Base-by-base conservation (phyloP, 306 rosid genomes). In the Arachis stenosperma region DNA sequence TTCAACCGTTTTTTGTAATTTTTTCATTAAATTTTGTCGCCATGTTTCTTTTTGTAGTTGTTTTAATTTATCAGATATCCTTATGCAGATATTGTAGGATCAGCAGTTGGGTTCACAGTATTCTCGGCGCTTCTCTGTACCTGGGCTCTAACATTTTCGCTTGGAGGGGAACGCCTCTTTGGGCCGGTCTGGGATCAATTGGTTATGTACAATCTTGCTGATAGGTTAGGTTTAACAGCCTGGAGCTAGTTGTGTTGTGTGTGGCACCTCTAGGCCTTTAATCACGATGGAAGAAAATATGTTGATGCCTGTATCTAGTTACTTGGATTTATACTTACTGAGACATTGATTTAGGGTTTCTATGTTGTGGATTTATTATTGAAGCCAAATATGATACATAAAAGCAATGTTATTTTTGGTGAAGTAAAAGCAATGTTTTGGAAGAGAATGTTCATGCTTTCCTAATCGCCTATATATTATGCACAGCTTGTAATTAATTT, bases 191-290 rank as follows among this genome's bases (percentile, higher is more conserved):
- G 99, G 97, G 83, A 88, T 80, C 86, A 94, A 70, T 77, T 93
- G 53, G 91, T 93, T 60, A 80, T 93, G 91, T 91, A 93, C 86
- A 93, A 91, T 75, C 89, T 93, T 64, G 97, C 98, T 76, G 98
- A 93, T 75, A 89, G 75, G 81, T 36, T 88, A 30, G 98, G 97
- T 53, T 77, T 91, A 85, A 78, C 84, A 14, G 76, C 86, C 69
- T 91, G 98, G 94, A 89, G 91, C 92, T 91, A 90, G 89, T 67
- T 75, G 41, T 22, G 44, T 48, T 53, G 11, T 75, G 36, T 22
- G 44, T 48, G 61, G 11, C 70, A 44, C 37, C 55, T 70, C 62
- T 48, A 33, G n/a, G 66, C 43, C 43, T 33, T 33, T 53, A 46
- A 71, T 63, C 22, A 48, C 12, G 36, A 43, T 41, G 27, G 36